phyloP scores from a whole-genome alignment of 768 basidiomycete species.

The Peribolospora kevripleyi region DNA sequence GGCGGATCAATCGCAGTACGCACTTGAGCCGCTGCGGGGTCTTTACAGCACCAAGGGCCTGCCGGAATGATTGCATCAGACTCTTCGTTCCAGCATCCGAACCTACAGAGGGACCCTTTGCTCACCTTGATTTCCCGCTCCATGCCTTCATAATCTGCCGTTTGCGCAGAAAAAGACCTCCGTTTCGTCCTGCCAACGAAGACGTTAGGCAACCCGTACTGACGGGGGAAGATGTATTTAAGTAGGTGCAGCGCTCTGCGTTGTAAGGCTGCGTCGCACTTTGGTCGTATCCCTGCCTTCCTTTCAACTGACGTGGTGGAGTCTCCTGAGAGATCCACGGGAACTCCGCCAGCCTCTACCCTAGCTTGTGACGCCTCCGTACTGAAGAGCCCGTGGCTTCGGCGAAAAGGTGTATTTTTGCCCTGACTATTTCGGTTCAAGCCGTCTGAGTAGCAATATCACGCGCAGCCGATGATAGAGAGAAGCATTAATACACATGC shows the following conservation, averaged over 20 bases:
- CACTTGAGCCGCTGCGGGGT: constrained; percentile 50
- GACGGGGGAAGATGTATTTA: constrained; percentile 66
- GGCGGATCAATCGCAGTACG: constrained; percentile 31
- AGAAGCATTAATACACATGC: too few relatives aligned
- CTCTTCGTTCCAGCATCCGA: not conserved
- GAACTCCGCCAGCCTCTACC: too few relatives aligned
- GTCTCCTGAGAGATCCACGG: too few relatives aligned
- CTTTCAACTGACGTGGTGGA: constrained; percentile 21
- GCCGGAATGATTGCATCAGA: constrained; percentile 6
- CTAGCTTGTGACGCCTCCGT: too few relatives aligned
- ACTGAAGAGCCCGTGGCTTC: too few relatives aligned
- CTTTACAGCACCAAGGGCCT: constrained; percentile 28
- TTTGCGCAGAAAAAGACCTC: not conserved
- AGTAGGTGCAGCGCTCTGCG: constrained; percentile 35
- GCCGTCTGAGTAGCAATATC: too few relatives aligned
- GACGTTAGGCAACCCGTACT: constrained; percentile 40
- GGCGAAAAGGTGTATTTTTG: too few relatives aligned
- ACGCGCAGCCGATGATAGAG: too few relatives aligned
- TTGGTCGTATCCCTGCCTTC: constrained; percentile 23
- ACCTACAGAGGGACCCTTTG: not conserved
- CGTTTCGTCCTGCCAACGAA: constrained; percentile 21
- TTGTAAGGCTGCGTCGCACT: constrained; percentile 1
- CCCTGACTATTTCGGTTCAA: too few relatives aligned
- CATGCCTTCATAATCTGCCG: constrained; percentile 22
- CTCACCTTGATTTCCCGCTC: constrained; percentile 46